Base-by-base conservation (phyloP, 192 early-diverging fungal genomes). In the Umbelopsis vinacea region DNA sequence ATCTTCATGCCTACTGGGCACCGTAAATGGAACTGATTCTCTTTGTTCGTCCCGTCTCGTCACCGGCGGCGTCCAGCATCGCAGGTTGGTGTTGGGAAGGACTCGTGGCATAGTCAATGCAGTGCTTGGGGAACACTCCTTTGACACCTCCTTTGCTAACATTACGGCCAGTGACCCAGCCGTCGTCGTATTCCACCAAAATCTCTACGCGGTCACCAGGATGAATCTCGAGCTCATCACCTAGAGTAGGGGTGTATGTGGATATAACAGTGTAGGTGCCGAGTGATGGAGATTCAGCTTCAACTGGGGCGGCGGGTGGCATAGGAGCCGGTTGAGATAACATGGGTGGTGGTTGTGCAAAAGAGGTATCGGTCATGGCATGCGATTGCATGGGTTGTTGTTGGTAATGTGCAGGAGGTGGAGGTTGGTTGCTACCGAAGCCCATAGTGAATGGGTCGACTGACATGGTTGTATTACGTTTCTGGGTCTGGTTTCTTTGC, bases 71-170 rank as follows among this genome's bases (percentile, higher is more conserved):
- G 50, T 70, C 54, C 45, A 46, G 43, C 57, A 63, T 63, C 57
- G 57, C 26, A 22, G 57, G 57, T 52, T 57, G n/a, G 24, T 52
- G 52, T 43, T 53, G 52, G 23, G 52, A 52, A 43, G 26, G 45
- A 45, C 45, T 48, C 14, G 67, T 68, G 19, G 67, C 67, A 24
- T 68, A 46, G 23, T 85, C 78, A 12, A 85, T 69, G 53, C 81
- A 83, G 63, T 81, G 79, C 35, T 76, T 66, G 11, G 84, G 84
- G 80, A 85, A 83, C 10, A 83, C 81, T 19, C 84, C 84, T 66
- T 81, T 74, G 24, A 66, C 67, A 12, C 82, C 81, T 6, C 74
- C 78, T 22, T 73, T 76, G 23, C 79, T 76, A 38, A 83, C 79
- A 69, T 85, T 85, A 40, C 81, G 52, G 21, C 80, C 84, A 66